Evolutionary conservation across 2,329 filamentous ascomycete species (phyloP).

Genomic region (Xylaria arbuscula): DNA sequence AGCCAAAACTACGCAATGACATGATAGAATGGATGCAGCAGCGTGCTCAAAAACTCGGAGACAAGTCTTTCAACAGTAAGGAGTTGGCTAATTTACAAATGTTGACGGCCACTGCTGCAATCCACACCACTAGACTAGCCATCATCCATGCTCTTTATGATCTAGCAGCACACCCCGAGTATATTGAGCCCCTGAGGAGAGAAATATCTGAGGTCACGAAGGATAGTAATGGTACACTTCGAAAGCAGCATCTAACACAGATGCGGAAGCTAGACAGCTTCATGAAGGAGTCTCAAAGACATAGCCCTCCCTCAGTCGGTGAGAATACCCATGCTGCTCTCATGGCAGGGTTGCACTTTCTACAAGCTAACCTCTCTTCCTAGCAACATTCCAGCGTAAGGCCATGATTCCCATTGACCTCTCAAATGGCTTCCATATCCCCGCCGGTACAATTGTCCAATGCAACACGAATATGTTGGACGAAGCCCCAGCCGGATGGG

Average conservation of each 20-base stretch:
- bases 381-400: constrained; percentile 47
- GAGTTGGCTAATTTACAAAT: constrained; percentile 49
- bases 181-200: constrained; percentile 55
- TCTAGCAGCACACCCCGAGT: constrained; percentile 55
- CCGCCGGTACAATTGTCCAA: constrained; percentile 46
- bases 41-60: constrained; percentile 43
- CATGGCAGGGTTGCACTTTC: no score
- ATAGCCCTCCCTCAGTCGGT: constrained; percentile 49
- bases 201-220: constrained; percentile 52
- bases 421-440: constrained; percentile 50
- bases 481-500: constrained; percentile 44
- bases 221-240: constrained; percentile 41
- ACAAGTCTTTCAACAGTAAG: constrained; percentile 44
- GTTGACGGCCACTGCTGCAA: constrained; percentile 51
- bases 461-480: constrained; percentile 47
- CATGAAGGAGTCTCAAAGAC: constrained; percentile 53
- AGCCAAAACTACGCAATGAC: constrained; percentile 38
- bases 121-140: constrained; percentile 51
- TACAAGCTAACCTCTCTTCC: constrained; percentile 15
- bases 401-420: constrained; percentile 48
- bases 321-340: constrained; percentile 20
- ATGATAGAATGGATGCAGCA: constrained; percentile 50
- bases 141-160: constrained; percentile 56
- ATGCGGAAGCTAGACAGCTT: constrained; percentile 54
- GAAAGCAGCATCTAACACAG: constrained; percentile 48